These are phyloP conservation scores for Cryphonectria naterciae DNA, from an alignment of 2,329 filamentous ascomycete species.

Conservation along the genomic window DNA sequence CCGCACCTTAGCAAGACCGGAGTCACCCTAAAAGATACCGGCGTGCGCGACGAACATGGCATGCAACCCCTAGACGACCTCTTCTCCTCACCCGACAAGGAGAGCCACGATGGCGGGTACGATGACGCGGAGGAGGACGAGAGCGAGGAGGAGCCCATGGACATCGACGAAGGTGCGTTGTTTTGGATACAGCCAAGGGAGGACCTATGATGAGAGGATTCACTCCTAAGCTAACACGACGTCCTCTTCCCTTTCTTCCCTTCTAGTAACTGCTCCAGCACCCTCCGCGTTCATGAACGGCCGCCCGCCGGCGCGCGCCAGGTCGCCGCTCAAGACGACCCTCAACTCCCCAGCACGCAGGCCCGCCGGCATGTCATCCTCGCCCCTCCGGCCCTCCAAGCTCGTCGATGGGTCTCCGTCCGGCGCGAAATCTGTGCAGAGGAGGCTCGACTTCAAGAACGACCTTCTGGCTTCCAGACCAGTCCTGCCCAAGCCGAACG, in stretches of 20 bases:
- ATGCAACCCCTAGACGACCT: slow-evolving; percentile 86
- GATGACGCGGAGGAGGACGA: slow-evolving; percentile 39
- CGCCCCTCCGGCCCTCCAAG: slow-evolving; percentile 43
- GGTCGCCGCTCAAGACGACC: slow-evolving; percentile 67
- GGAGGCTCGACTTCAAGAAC: slow-evolving; percentile 57
- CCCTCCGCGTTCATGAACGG: slow-evolving; percentile 56
- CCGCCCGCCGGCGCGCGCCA: slow-evolving; percentile 51
- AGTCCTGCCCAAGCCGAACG: slow-evolving; percentile 39
- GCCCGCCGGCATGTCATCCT: slow-evolving; percentile 60
- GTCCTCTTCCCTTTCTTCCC: slow-evolving; percentile 31
- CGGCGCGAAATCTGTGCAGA: slow-evolving; percentile 51
- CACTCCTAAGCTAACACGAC: neutral
- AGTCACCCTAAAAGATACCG: slow-evolving; percentile 75
- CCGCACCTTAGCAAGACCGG: slow-evolving; percentile 78
- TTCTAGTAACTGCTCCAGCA: slow-evolving; percentile 55
- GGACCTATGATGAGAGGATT: neutral
- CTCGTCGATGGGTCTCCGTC: slow-evolving; percentile 1
- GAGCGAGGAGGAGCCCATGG: slow-evolving; percentile 56
- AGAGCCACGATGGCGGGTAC: slow-evolving; percentile 36
- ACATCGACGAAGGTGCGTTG: slow-evolving; percentile 43
- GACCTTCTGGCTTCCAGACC: slow-evolving; percentile 29
- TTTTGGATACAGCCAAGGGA: too few species aligned
- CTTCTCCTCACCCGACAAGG: slow-evolving; percentile 82
- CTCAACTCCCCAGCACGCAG: slow-evolving; percentile 64
- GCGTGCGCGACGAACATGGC: slow-evolving; percentile 86